Evolutionary conservation across 2,329 filamentous ascomycete species (phyloP).

Genomic region (Beauveria medogensis): DNA sequence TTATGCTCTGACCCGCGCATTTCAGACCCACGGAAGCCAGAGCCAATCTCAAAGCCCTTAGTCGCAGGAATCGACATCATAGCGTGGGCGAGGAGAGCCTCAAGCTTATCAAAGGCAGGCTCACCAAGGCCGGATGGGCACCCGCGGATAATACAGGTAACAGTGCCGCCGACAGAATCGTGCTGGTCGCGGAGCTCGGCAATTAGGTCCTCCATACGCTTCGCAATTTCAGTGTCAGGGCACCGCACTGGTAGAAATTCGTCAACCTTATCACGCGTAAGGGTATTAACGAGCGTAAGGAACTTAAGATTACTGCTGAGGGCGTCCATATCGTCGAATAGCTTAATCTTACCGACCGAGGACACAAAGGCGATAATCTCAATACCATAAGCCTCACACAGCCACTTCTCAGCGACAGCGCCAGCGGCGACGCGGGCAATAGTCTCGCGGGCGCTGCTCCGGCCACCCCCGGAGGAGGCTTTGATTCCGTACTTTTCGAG

Average conservation of each 20-base stretch:
- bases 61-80: slow-evolving; percentile 94
- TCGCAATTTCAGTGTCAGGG: slow-evolving; percentile 55
- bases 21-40: slow-evolving; percentile 80
- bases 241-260: slow-evolving; percentile 76
- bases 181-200: slow-evolving; percentile 67
- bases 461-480: slow-evolving; percentile 80
- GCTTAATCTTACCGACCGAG: slow-evolving; percentile 59
- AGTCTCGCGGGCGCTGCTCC: slow-evolving; percentile 88
- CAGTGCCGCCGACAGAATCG: slow-evolving; percentile 90
- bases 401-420: slow-evolving; percentile 88
- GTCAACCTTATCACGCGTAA: slow-evolving; percentile 74
- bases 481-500: slow-evolving; percentile 95
- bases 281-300: slow-evolving; percentile 60
- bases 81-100: slow-evolving; percentile 82
- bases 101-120: slow-evolving; percentile 91
- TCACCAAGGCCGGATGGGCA: slow-evolving; percentile 81
- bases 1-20: slow-evolving; percentile 85
- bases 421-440: slow-evolving; percentile 89
- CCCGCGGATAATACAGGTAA: slow-evolving; percentile 88
- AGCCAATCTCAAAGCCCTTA: slow-evolving; percentile 94
- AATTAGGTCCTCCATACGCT: slow-evolving; percentile 72
- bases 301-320: slow-evolving; percentile 75
- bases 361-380: slow-evolving; percentile 89
- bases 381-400: slow-evolving; percentile 69
- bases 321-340: slow-evolving; percentile 38